Evolutionary conservation across 148 eudicot genomes (phyloP), one percentile per base, ranked within the genome.

Genomic region (Vaccinium myrtillus): DNA sequence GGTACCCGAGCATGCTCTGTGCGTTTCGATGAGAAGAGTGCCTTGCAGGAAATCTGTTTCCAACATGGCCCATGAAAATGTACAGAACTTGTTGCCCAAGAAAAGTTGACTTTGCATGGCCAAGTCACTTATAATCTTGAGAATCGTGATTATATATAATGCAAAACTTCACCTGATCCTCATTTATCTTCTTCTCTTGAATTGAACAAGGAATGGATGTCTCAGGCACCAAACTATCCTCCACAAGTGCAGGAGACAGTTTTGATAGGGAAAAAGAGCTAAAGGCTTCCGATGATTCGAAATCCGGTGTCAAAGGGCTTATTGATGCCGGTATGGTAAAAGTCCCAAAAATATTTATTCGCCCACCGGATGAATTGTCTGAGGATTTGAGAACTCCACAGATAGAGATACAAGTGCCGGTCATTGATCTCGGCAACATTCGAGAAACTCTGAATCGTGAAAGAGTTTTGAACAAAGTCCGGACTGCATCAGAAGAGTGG

Each of bases 231-330:
- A 13, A 53, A 77, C 69, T 77, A 14, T 8, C 84, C 51, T 36
- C 25, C n/a, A 54, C 83, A 2, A 23, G 5, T 8, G 75, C 43
- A 30, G 65, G 50, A 63, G 39, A 30, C 78, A 16, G 75, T 46
- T 54, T 84, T 27, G 89, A 89, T n/a, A 86, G 88, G 16, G 71
- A 39, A 3, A 63, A 75, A 27, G 85, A 83, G 12, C 75, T 89
- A 1, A 86, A 85, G 71, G 89, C 92, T 7, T 91, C 90, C 27
- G 91, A 89, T 46, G 90, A 86, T 10, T 69, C 85, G 4, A 88
- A 85, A 84, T 81, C 92, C 1, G 93, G 93, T 13, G 92, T 91
- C 8, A 91, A 91, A 39, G 77, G 77, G 43, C 32, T 88, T 12
- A 69, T 86, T 3, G 88, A 88, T 54, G 85, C 70, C 5, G 88